These are phyloP conservation scores for Erythrobasidium hasegawianum DNA, from an alignment of 1,284 basidiomycete genomes.

Conservation along the genomic window DNA sequence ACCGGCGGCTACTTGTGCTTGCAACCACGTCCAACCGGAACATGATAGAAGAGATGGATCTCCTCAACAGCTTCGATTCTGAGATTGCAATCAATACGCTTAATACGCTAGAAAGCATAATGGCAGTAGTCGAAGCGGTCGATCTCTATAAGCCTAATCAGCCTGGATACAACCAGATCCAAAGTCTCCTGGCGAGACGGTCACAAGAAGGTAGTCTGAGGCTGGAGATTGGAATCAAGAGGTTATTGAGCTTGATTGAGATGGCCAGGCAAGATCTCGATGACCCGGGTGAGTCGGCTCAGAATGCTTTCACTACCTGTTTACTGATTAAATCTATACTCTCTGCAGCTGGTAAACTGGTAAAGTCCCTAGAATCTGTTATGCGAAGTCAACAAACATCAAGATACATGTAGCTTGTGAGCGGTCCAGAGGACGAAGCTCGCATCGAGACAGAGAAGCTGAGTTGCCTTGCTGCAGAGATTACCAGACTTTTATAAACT, in stretches of 20 bases:
- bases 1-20: slow-evolving; percentile 83
- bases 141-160: slow-evolving; percentile 62
- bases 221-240: slow-evolving; percentile 78
- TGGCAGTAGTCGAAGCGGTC: slow-evolving; percentile 76
- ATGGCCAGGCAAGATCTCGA: slow-evolving; percentile 79
- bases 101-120: slow-evolving; percentile 65
- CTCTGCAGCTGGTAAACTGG: slow-evolving; percentile 13
- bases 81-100: slow-evolving; percentile 84
- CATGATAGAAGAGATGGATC: slow-evolving; percentile 85
- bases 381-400: too few species aligned
- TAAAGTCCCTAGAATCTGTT: background rate
- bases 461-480: too few species aligned
- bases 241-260: slow-evolving; percentile 83
- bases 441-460: too few species aligned
- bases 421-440: too few species aligned
- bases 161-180: slow-evolving; percentile 60
- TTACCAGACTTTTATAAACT: too few species aligned
- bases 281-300: slow-evolving; percentile 18
- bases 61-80: slow-evolving; percentile 82
- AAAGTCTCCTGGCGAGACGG: slow-evolving; percentile 74
- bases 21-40: slow-evolving; percentile 86
- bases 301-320: background rate
- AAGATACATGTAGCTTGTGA: too few species aligned
- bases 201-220: slow-evolving; percentile 52
- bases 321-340: background rate